Percentiles rank a stretch among this genome's conserved stretches.
These are phyloP conservation scores for Zizania latifolia DNA, from an alignment of 176 grass and related monocot genomes.

Conservation along the genomic window DNA sequence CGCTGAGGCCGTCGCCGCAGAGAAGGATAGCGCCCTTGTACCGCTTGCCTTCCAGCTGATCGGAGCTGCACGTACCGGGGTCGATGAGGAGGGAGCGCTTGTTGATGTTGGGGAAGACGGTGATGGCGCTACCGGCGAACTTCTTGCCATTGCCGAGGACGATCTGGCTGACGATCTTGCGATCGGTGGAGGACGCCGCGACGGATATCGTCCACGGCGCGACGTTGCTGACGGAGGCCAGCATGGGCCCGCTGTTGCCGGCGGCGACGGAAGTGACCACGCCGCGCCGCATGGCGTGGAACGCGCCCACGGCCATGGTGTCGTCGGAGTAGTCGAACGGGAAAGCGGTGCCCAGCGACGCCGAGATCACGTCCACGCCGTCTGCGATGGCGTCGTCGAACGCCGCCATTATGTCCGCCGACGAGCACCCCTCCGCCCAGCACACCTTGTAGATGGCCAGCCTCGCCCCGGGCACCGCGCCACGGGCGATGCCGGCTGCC, in stretches of 20 bases:
- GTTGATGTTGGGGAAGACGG: not conserved
- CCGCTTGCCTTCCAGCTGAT: not conserved
- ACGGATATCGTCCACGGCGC: conserved; percentile 18
- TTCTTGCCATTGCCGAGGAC: conserved; percentile 10
- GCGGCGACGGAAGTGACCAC: not conserved
- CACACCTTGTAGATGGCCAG: conserved; percentile 32
- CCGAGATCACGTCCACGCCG: conserved; percentile 31
- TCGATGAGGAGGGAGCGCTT: conserved; percentile 10
- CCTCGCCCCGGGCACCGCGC: conserved; percentile 10
- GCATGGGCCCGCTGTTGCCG: not conserved
- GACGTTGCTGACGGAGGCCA: conserved; percentile 4
- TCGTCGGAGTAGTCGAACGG: not conserved
- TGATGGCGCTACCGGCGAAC: not conserved
- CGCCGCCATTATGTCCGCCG: conserved; percentile 8
- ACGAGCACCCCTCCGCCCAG: not conserved
- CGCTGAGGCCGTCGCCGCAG: not conserved
- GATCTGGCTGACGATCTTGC: not conserved
- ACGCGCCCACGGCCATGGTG: not conserved
- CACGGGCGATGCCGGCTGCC: not conserved
- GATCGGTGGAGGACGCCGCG: not conserved
- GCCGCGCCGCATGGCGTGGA: conserved; percentile 18
- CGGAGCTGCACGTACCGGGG: not conserved
- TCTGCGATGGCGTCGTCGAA: conserved; percentile 37
- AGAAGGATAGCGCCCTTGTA: conserved; percentile 13
- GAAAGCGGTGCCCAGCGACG: not conserved